phyloP scores from a whole-genome alignment of 371 early-diverging fungal genomes.

The Hamiltosporidium tvaerminnensis region DNA sequence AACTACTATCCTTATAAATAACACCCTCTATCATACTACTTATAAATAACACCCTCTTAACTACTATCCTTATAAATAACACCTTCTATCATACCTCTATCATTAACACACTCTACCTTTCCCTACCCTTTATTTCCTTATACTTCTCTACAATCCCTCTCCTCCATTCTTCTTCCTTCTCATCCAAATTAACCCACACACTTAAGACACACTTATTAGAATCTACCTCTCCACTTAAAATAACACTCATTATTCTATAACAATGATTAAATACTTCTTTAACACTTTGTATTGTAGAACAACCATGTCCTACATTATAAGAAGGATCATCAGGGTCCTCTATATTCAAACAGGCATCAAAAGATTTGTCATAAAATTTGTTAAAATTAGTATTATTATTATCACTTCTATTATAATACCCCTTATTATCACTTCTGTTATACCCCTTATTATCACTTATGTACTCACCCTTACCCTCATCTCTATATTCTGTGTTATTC shows the following conservation, averaged over 20 bases:
- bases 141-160: background rate
- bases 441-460: background rate
- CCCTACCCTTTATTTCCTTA: background rate
- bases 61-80: no score
- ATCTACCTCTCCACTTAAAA: constrained; percentile 1
- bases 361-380: background rate
- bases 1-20: no score
- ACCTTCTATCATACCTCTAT: no score
- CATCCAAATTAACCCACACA: background rate
- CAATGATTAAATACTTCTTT: constrained; percentile 21
- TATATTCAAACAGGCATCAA: constrained; percentile 11
- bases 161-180: background rate
- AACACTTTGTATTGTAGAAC: constrained; percentile 13
- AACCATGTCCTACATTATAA: constrained; percentile 27
- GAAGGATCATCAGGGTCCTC: constrained; percentile 35
- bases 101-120: background rate
- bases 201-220: background rate
- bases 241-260: constrained; percentile 25
- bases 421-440: no score
- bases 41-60: no score
- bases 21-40: no score
- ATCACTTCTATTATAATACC: no score
- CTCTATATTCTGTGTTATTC: no score
- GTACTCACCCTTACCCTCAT: no score
- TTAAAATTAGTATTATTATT: no score